Conservation (phyloP, 805 yeast genomes). For the Pichia sporocuriosa region DNA sequence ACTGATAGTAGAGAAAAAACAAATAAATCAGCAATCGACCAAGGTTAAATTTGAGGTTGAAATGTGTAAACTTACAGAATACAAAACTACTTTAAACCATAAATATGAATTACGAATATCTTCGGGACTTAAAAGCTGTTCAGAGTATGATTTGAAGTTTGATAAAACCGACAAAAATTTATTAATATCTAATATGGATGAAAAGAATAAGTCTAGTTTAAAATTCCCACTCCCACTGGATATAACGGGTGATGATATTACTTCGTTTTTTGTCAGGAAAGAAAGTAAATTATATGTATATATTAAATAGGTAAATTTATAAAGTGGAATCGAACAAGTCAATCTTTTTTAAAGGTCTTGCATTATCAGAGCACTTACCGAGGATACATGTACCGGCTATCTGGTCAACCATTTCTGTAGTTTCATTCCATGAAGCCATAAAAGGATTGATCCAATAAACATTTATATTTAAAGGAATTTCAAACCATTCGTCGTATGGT, state of each 20-base stretch:
- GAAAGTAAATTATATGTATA: conserved; percentile 8
- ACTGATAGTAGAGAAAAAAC: not conserved
- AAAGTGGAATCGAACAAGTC: no score
- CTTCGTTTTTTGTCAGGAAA: conserved; percentile 2
- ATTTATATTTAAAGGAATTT: no score
- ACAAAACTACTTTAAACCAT: conserved; percentile 15
- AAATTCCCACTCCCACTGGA: conserved; percentile 29
- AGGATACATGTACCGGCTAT: no score
- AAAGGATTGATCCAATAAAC: no score
- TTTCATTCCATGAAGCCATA: no score
- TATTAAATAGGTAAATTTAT: no score
- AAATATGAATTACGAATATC: conserved; percentile 15
- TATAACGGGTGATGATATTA: conserved; percentile 9
- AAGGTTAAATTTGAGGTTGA: conserved; percentile 8
- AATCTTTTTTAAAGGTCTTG: no score
- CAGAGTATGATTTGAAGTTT: conserved; percentile 31
- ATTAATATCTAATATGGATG: conserved; percentile 25
- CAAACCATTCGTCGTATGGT: no score
- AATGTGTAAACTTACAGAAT: conserved; percentile 23
- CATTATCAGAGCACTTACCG: no score
- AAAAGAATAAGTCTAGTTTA: conserved; percentile 15
- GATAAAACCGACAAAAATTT: conserved; percentile 27
- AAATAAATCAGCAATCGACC: not conserved
- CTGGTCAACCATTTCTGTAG: no score
- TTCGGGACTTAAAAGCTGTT: conserved; percentile 27